Evolutionary conservation across 345 rosid genomes (phyloP).

Genomic region (Syzygium grande): DNA sequence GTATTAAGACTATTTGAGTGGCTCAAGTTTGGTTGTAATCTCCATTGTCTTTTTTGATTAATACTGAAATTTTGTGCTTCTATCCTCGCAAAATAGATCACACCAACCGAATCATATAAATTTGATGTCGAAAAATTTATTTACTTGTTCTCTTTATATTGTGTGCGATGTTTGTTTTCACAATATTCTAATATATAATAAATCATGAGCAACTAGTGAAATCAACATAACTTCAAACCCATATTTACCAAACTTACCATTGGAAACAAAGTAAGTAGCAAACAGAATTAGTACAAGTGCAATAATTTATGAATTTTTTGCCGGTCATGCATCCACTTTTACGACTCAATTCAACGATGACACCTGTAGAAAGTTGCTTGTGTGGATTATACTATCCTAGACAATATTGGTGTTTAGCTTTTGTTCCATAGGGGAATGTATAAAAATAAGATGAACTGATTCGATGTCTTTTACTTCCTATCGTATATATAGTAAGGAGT

Average conservation of each 20-base stretch:
- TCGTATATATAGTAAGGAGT: not conserved
- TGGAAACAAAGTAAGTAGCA: not conserved
- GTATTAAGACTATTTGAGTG: not conserved
- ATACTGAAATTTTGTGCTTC: not conserved
- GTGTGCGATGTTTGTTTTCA: not conserved
- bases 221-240: not conserved
- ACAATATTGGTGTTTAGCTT: not conserved
- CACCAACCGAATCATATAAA: not conserved
- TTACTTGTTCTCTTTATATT: not conserved
- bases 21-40: not conserved
- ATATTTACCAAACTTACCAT: not conserved
- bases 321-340: no score
- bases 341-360: no score
- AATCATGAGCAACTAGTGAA: no score
- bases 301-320: no score
- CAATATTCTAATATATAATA: not conserved
- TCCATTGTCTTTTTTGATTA: not conserved
- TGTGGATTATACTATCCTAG: not conserved
- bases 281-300: no score
- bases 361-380: not conserved
- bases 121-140: not conserved
- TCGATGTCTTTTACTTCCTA: not conserved
- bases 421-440: not conserved
- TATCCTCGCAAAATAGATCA: not conserved
- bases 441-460: not conserved